These are phyloP conservation scores for Fermentozyma sake DNA, from an alignment of 1,139 yeast species.

Conservation along the genomic window DNA sequence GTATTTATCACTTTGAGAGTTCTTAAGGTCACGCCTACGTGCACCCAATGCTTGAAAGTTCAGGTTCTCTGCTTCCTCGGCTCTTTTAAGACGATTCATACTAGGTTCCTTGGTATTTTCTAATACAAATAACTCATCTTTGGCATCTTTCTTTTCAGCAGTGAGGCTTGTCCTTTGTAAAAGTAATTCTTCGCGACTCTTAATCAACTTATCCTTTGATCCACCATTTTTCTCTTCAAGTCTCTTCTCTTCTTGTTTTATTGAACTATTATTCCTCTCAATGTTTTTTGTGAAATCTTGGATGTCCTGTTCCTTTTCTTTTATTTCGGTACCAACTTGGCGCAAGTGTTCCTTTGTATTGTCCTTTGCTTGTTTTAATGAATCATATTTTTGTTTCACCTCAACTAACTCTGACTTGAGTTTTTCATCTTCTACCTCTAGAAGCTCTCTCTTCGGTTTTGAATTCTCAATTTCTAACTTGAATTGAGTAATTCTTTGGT, in stretches of 20 bases:
- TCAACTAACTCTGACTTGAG: conserved; percentile 6
- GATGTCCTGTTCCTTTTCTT: conserved; percentile 24
- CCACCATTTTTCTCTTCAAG: conserved; percentile 40
- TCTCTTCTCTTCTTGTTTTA: conserved; percentile 27
- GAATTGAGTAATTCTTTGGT: conserved; percentile 18
- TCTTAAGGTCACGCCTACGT: conserved; percentile 14
- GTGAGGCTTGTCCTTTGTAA: conserved; percentile 11
- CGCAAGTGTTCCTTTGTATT: conserved; percentile 15
- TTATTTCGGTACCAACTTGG: conserved; percentile 15
- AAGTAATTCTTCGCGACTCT: conserved; percentile 11
- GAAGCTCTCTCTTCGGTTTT: conserved; percentile 3
- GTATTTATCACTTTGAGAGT: conserved; percentile 24
- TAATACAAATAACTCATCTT: conserved; percentile 13
- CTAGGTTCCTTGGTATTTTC: conserved; percentile 6
- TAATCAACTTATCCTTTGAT: conserved; percentile 25
- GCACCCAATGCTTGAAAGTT: conserved; percentile 9
- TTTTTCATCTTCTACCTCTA: conserved; percentile 8
- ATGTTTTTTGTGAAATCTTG: conserved; percentile 23
- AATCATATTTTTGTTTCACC: conserved; percentile 8
- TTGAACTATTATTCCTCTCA: conserved; percentile 12
- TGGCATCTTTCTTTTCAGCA: conserved; percentile 13
- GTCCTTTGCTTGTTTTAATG: conserved; percentile 11
- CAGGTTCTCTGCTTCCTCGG: conserved; percentile 7
- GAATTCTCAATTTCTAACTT: conserved; percentile 9
- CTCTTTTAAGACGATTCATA: conserved; percentile 1